Conservation (phyloP, 352 stramenopile species). For the Globisporangium splendens region DNA sequence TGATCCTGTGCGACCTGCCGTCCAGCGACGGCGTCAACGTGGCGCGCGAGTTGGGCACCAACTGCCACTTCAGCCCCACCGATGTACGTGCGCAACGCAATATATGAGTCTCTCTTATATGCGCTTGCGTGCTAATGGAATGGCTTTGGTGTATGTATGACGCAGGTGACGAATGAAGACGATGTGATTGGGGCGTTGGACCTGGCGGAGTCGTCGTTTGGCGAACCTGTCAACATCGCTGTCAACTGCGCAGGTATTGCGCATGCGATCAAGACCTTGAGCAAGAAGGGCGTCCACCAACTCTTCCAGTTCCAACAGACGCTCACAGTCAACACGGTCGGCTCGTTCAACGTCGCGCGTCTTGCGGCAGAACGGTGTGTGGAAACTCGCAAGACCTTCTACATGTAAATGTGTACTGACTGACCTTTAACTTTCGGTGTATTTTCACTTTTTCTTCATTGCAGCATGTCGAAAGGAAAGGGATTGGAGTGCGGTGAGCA, state of each 20-base stretch:
- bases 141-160: slow-evolving; percentile 2
- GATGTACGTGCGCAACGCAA: slow-evolving; percentile 39
- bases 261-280: slow-evolving; percentile 90
- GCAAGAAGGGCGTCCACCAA: slow-evolving; percentile 90
- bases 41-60: slow-evolving; percentile 66
- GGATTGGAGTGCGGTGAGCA: slow-evolving; percentile 80
- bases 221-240: slow-evolving; percentile 90
- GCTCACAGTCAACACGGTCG: slow-evolving; percentile 95
- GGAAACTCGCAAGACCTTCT: not conserved
- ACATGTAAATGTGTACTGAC: not conserved
- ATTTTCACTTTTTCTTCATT: not conserved
- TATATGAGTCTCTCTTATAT: not conserved
- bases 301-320: slow-evolving; percentile 93
- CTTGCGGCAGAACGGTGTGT: slow-evolving; percentile 91
- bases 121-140: not conserved
- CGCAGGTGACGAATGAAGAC: slow-evolving; percentile 90
- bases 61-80: slow-evolving; percentile 79
- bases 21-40: slow-evolving; percentile 77
- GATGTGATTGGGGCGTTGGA: slow-evolving; percentile 88
- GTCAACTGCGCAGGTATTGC: slow-evolving; percentile 96
- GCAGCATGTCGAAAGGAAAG: slow-evolving; percentile 83
- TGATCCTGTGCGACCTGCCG: slow-evolving; percentile 92
- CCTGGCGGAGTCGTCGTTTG: slow-evolving; percentile 89
- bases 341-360: slow-evolving; percentile 97
- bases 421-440: slow-evolving; percentile 11